Evolutionary conservation across 192 early-diverging fungal species (phyloP), one percentile per base, ranked within the genome.

Genomic region (Coemansia sp.): DNA sequence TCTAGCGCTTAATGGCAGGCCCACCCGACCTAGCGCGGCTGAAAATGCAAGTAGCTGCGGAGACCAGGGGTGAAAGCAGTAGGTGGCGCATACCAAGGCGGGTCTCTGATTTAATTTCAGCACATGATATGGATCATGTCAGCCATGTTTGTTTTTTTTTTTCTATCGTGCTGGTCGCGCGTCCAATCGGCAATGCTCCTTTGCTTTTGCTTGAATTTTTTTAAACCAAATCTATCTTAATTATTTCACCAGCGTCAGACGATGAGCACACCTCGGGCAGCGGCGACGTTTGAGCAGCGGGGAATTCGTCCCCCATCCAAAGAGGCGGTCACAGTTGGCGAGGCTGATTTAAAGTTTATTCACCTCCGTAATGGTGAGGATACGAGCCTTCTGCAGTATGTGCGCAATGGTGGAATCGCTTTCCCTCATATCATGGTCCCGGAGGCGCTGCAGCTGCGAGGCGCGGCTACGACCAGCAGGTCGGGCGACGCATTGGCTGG

Each of bases 401-500:
- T 79, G 14, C 73, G 73, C 31, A 48, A 52, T 26, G 82, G 82
- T 12, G 76, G 76, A 18, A 75, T 78, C 16, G 74, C 74, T 5
- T 83, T 78, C 52, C 82, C 82, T 11, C 82, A 83, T 70, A 72
- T 83, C n/a, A 76, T 83, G 82, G 59, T 83, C 10, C 82, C 82
- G 6, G 72, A 75, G 35, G 16, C 63, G n/a, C 43, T 83, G 6
- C 68, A 73, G 55, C 33, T 83, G 13, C 73, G 69, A 11, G 47
- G 41, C 0, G 56, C 60, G 10, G 33, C 66, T 0, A 61, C 64
- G 55, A 34, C 37, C 21, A 50, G 45, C 48, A 23, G 7, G 11
- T n/a, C 38, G 4, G 28, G 34, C 23, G 47, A 18, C 3, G 52
- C 12, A 9, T 5, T 61, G 1, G 59, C 20, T 53, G 38, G 48